Base-by-base conservation (phyloP, 2,329 filamentous ascomycete genomes). In the Colletotrichum navitas region DNA sequence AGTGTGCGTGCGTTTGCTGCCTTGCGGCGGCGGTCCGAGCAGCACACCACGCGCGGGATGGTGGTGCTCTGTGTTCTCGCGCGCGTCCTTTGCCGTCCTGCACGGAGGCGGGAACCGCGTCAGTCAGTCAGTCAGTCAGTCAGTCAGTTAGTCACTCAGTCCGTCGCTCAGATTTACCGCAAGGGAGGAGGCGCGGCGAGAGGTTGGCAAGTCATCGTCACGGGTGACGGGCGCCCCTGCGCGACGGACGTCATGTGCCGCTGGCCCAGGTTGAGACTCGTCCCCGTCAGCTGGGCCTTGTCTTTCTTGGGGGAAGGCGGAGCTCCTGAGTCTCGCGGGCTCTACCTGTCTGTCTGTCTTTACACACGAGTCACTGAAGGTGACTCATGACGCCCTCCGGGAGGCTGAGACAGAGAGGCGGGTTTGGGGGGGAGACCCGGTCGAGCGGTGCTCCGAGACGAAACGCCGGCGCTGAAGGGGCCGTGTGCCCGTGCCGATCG, bases 391-490 rank as follows among this genome's bases (percentile, higher is more conserved):
- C 24, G 49, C 26, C 26, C 16, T 24, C 39, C 16, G 39, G 29
- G 21, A 61, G 58, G 29, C n/a, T 49, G 21, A 49, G 55, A 58
- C 55, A 49, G 10, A 26, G 26, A 32, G 29, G 18, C 29, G 14
- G n/a, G n/a, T n/a, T n/a, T 18, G 29, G 51, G 5, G 8, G 18
- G 43, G 21, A 10, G 43, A 1, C 43, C 21, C 51, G 29, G 47
- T 12, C 18, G 34, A 18, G 8, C 24, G 52, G 29, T 54, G 47
- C 41, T 47, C 68, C 68, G 68, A 67, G 68, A 71, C 64, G 67
- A 63, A 55, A 62, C 67, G 32, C 26, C 63, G 63, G 63, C 55
- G 56, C 8, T n/a, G 63, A 49, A n/a, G 41, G n/a, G 61, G 34
- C 34, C 63, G 55, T 49, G 62, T 5, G 29, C 29, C 45, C 29